Conservation (phyloP, 1,284 basidiomycete genomes). For the Sanguinoderma infundibulare region DNA sequence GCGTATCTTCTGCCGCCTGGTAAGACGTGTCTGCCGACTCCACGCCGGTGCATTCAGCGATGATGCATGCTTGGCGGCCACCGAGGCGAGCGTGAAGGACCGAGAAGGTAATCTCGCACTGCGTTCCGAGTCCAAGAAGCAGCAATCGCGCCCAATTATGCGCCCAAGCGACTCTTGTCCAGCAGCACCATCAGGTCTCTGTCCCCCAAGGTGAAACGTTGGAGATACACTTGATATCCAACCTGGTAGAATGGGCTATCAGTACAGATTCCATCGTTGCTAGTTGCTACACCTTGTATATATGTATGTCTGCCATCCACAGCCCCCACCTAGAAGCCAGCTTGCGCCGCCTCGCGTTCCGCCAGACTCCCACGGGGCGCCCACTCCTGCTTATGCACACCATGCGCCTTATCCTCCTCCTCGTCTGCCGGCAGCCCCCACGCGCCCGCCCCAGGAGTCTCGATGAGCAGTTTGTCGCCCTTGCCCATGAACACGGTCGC, state of each 20-base stretch:
- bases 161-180: not conserved
- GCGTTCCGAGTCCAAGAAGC: not conserved
- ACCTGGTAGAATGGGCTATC: not conserved
- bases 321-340: conserved; percentile 49
- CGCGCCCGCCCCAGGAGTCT: conserved; percentile 93
- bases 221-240: not conserved
- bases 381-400: conserved; percentile 52
- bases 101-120: not conserved
- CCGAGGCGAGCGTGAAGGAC: conserved; percentile 16
- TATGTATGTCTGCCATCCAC: not conserved
- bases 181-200: not conserved
- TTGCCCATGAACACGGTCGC: conserved; percentile 88
- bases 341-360: conserved; percentile 72
- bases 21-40: not conserved
- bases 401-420: conserved; percentile 30
- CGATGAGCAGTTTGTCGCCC: conserved; percentile 80
- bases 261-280: not conserved
- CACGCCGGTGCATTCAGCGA: conserved; percentile 7
- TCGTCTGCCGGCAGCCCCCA: conserved; percentile 68
- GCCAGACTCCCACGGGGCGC: conserved; percentile 76
- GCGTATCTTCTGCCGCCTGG: not conserved
- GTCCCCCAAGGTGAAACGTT: not conserved
- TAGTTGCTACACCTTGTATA: conserved; percentile 8
- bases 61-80: conserved; percentile 1
- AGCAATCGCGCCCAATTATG: conserved; percentile 11